Conservation (phyloP, 371 early-diverging fungal species). For the Mortierella sp. region DNA sequence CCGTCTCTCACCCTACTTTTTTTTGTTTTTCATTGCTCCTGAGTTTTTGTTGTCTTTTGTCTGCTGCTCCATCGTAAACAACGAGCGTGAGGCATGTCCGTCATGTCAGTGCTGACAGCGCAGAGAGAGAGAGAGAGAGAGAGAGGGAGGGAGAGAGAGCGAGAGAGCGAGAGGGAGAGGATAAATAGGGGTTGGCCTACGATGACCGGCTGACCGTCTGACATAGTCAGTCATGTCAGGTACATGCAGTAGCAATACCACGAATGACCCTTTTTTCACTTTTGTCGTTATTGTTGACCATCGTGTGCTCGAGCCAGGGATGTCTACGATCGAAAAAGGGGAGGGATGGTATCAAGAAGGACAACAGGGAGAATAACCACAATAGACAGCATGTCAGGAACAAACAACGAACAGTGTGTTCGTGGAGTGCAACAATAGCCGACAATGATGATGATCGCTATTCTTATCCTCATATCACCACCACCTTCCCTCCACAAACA, state of each 20-base stretch:
- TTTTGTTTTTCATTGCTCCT: too few relatives aligned
- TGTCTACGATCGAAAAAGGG: background rate
- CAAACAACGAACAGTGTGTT: too few relatives aligned
- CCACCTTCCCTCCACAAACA: background rate
- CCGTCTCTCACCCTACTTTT: background rate
- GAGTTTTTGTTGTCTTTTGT: background rate
- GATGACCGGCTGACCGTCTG: background rate
- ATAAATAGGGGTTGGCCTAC: background rate
- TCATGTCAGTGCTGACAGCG: constrained; percentile 6
- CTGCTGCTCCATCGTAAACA: background rate
- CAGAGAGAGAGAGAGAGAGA: background rate
- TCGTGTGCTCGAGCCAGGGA: constrained; percentile 21
- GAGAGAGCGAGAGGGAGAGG: background rate
- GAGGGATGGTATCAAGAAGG: background rate
- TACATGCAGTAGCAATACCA: background rate
- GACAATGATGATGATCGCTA: too few relatives aligned
- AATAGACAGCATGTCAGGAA: too few relatives aligned
- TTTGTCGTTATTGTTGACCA: background rate
- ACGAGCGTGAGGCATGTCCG: background rate
- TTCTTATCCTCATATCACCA: background rate
- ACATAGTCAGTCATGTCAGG: background rate
- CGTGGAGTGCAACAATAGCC: background rate
- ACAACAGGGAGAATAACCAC: background rate
- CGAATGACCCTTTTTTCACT: constrained; percentile 11
- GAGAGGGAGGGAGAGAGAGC: background rate